Base-by-base conservation (phyloP, 441 rosid genomes). In the Dalechampia spathulata region DNA sequence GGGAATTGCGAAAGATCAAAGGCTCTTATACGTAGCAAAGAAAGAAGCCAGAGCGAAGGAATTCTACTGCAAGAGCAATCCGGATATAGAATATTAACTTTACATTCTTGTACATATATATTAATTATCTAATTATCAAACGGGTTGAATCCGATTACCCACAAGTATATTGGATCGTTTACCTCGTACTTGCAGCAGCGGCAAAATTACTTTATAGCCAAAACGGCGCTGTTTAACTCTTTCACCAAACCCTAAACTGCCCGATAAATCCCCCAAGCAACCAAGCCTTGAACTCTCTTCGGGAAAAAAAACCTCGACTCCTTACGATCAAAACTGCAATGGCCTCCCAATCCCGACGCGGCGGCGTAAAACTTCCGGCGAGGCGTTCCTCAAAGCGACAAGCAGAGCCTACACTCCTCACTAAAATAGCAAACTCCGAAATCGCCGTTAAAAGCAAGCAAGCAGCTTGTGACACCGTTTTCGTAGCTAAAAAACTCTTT, bases 401-500 rank as follows among this genome's bases (percentile, higher is more conserved):
- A 21, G 6, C 59, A 9, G 60, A 60, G 26, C 72, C 58, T 11
- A 60, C 49, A 60, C 61, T 82, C 46, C 44, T 80, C 17, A 45
- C 85, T 2, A 75, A 61, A 40, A n/a, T 83, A 25, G 59, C 74
- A 4, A 64, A 75, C 51, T 78, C 86, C 21, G 76, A 65, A 38
- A 70, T 81, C 71, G 83, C 80, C 14, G 66, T 80, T 10, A 78
- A 63, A 6, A 83, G 82, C 49, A 78, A 69, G 80, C 81, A 73
- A 39, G 80, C 75, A 0, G 82, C 82, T 2, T 57, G 62, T 70
- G 86, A 84, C 65, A 64, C 86, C 53, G 77, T 64, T 12, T 69
- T 50, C 55, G 83, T 83, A 22, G 53, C 96, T 62, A 83, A 78
- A 69, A 83, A 83, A 71, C 74, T 87, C 54, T 77, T 87, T 10